phyloP scores from a whole-genome alignment of 805 yeast species.

The Schizosaccharomyces lindneri region DNA sequence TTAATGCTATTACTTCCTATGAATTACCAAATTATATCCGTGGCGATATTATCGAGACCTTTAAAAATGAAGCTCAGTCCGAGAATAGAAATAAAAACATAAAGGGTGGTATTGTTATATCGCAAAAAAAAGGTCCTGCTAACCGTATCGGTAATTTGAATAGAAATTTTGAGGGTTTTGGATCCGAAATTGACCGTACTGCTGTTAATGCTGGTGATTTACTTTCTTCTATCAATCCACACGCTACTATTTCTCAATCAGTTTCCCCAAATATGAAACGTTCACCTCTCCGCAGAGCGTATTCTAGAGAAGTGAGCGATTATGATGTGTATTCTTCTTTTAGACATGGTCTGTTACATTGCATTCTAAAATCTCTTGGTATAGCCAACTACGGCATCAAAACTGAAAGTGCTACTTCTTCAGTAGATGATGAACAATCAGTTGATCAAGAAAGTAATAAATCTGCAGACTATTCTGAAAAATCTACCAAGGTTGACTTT shows the following conservation, averaged over 20 bases:
- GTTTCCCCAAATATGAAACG: not conserved
- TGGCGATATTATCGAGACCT: not conserved
- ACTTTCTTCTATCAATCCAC: not conserved
- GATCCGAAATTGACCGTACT: not conserved
- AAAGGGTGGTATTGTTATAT: not conserved
- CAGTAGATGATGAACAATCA: not conserved
- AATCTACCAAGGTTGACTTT: not conserved
- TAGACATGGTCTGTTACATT: not conserved
- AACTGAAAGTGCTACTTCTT: not conserved
- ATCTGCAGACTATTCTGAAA: not conserved
- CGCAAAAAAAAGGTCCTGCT: not conserved
- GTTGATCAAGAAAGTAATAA: not conserved
- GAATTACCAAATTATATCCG: slow-evolving; percentile 32
- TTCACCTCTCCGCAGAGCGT: not conserved
- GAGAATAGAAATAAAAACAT: not conserved
- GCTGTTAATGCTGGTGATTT: not conserved
- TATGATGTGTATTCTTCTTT: not conserved
- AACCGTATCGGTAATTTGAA: not conserved
- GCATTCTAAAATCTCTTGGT: not conserved
- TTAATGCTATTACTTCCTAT: slow-evolving; percentile 23
- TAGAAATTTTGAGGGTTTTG: not conserved
- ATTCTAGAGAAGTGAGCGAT: not conserved
- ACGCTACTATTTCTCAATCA: not conserved
- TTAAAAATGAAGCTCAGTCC: not conserved
- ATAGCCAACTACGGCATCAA: not conserved